Conservation (phyloP, 495 filamentous ascomycete genomes). For the Apodospora peruviana region DNA sequence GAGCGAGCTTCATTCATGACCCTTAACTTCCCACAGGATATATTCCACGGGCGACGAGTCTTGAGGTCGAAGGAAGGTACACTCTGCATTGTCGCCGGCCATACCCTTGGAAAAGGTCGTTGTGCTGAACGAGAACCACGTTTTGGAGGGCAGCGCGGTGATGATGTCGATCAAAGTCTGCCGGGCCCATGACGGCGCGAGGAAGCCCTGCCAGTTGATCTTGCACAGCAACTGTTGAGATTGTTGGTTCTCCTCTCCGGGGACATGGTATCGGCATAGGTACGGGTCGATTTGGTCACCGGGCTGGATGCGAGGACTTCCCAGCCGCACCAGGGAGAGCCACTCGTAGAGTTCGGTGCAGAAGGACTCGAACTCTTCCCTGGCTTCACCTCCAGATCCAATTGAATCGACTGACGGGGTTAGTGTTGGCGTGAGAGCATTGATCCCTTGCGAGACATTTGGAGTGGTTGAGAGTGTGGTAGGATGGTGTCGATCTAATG, state of each 20-base stretch:
- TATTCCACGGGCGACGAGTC: constrained; percentile 42
- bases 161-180: constrained; percentile 35
- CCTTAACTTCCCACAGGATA: constrained; percentile 49
- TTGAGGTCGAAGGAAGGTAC: constrained; percentile 42
- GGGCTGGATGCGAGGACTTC: constrained; percentile 62
- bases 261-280: constrained; percentile 73
- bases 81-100: constrained; percentile 35
- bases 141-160: constrained; percentile 30
- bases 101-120: constrained; percentile 41
- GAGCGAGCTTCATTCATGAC: constrained; percentile 30
- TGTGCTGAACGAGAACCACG: constrained; percentile 46
- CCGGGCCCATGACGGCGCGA: constrained; percentile 42
- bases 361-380: constrained; percentile 51
- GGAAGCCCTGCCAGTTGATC: constrained; percentile 50
- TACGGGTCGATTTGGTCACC: constrained; percentile 74
- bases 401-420: constrained; percentile 33
- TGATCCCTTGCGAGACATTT: constrained; percentile 22
- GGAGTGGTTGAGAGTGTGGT: constrained; percentile 37
- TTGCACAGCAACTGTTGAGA: constrained; percentile 38
- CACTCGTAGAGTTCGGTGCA: constrained; percentile 73
- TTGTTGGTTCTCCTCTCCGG: constrained; percentile 31
- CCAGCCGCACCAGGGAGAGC: constrained; percentile 66
- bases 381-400: constrained; percentile 23
- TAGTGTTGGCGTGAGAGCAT: constrained; percentile 46
- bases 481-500: constrained; percentile 51